Evolutionary conservation across 495 filamentous ascomycete species (phyloP).

Genomic region (Trichocladium uniseriatum): DNA sequence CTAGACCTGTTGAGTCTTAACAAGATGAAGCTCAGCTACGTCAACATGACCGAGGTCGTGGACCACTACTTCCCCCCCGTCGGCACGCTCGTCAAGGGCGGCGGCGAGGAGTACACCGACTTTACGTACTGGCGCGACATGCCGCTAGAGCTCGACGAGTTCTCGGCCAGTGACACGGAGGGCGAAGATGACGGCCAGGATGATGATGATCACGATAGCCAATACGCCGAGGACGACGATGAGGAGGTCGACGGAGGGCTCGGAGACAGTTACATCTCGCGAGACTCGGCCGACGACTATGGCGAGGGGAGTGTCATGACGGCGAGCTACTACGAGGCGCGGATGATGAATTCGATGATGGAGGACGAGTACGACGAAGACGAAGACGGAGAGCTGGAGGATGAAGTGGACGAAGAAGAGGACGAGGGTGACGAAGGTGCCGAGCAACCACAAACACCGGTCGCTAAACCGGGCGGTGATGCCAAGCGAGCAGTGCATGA

Average conservation of each 20-base stretch:
- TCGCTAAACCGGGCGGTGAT: not conserved
- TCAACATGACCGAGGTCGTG: constrained; percentile 89
- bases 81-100: constrained; percentile 62
- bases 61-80: constrained; percentile 95
- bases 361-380: constrained; percentile 29
- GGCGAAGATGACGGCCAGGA: constrained; percentile 31
- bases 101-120: constrained; percentile 79
- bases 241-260: constrained; percentile 36
- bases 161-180: constrained; percentile 66
- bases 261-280: constrained; percentile 52
- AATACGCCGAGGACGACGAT: constrained; percentile 30
- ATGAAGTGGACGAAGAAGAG: not conserved
- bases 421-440: too few species aligned
- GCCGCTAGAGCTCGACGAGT: constrained; percentile 65
- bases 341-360: constrained; percentile 18
- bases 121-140: constrained; percentile 81
- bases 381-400: constrained; percentile 32
- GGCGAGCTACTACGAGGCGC: constrained; percentile 31
- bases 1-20: constrained; percentile 83
- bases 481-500: constrained; percentile 23
- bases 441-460: not conserved
- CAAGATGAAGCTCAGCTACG: constrained; percentile 93
- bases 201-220: constrained; percentile 14
- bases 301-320: constrained; percentile 36
- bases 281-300: constrained; percentile 40